Conservation (phyloP, 495 filamentous ascomycete species). For the Corynascus novoguineensis region DNA sequence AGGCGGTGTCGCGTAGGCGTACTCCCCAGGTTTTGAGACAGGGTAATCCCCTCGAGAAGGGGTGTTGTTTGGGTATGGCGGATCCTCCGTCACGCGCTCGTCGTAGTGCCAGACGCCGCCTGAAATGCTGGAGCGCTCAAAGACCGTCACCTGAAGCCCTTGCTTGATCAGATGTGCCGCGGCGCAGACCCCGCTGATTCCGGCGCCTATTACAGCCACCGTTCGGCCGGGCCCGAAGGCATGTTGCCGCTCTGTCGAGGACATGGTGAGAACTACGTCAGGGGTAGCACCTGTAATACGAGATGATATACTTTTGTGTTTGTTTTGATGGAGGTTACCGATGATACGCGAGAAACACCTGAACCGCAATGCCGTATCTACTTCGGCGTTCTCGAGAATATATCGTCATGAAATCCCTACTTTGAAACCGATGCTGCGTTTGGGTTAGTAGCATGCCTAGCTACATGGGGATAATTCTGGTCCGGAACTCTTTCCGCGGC, state of each 20-base stretch:
- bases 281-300: not conserved
- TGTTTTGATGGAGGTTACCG: not conserved
- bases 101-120: slow-evolving; percentile 67
- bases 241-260: not conserved
- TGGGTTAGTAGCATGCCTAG: no score
- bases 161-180: slow-evolving; percentile 56
- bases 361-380: not conserved
- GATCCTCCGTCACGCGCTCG: slow-evolving; percentile 51
- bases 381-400: no score
- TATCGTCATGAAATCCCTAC: no score
- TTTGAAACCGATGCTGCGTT: no score
- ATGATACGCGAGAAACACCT: not conserved
- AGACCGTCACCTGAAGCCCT: slow-evolving; percentile 58
- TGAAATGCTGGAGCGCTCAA: slow-evolving; percentile 53
- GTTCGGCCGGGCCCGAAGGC: slow-evolving; percentile 17
- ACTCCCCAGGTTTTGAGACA: slow-evolving; percentile 17
- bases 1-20: slow-evolving; percentile 17
- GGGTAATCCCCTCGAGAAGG: slow-evolving; percentile 34
- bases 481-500: no score
- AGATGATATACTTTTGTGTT: not conserved
- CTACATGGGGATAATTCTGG: no score
- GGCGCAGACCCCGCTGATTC: slow-evolving; percentile 60
- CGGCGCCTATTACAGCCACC: slow-evolving; percentile 65
- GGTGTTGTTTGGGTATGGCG: slow-evolving; percentile 48
- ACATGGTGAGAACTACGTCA: not conserved